Conservation (phyloP, 257 asterid genomes). For the Forsythia suspensa region DNA sequence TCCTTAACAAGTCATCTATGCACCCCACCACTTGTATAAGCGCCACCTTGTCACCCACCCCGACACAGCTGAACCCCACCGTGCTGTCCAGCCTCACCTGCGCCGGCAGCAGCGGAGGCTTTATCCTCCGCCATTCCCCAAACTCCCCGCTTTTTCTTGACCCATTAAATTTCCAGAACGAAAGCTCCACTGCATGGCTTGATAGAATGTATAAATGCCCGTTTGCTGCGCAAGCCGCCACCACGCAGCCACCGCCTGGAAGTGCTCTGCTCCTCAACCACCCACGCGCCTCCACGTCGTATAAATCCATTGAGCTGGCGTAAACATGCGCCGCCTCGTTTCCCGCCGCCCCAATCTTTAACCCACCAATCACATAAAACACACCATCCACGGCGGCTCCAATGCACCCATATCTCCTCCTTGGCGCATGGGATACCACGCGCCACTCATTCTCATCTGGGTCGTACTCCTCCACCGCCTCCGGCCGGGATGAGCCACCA, state of each 20-base stretch:
- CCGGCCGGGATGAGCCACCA: slow-evolving; percentile 64
- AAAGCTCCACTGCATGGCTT: slow-evolving; percentile 88
- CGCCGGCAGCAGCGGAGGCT: slow-evolving; percentile 77
- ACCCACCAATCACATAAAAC: slow-evolving; percentile 71
- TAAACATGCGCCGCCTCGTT: slow-evolving; percentile 53
- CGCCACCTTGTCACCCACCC: slow-evolving; percentile 63
- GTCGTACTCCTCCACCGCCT: slow-evolving; percentile 80
- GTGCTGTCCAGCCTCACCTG: slow-evolving; percentile 80
- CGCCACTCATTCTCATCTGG: slow-evolving; percentile 64
- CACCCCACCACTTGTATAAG: slow-evolving; percentile 81
- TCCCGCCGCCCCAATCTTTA: slow-evolving; percentile 52
- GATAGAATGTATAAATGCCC: slow-evolving; percentile 61
- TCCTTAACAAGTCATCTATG: slow-evolving; percentile 64
- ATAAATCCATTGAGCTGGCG: slow-evolving; percentile 81
- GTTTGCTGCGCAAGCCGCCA: slow-evolving; percentile 70
- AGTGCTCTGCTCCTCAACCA: slow-evolving; percentile 76
- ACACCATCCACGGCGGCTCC: slow-evolving; percentile 79
- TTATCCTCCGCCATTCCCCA: slow-evolving; percentile 78
- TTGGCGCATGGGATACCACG: slow-evolving; percentile 57
- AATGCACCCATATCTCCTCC: slow-evolving; percentile 75
- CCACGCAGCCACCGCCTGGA: slow-evolving; percentile 87
- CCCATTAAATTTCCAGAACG: slow-evolving; percentile 78
- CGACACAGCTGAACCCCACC: slow-evolving; percentile 80
- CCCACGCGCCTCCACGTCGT: slow-evolving; percentile 56
- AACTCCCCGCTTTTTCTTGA: slow-evolving; percentile 35